Evolutionary conservation across 768 basidiomycete species (phyloP).

Genomic region (Calocera cornea): DNA sequence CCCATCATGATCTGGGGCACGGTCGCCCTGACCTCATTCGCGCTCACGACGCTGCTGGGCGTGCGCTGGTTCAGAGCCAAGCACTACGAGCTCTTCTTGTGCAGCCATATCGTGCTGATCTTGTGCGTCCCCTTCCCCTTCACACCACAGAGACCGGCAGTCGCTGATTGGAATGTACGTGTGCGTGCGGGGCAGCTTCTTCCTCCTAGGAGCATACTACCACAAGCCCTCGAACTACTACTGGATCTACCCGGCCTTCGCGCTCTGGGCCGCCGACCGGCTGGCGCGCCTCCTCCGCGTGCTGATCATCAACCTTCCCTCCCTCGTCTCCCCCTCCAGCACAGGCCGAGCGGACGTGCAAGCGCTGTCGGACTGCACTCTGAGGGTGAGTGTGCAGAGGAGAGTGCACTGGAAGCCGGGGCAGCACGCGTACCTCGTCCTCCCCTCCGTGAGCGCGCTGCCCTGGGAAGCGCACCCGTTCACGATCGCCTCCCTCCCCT

Average conservation of each 20-base stretch:
- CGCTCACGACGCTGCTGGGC: not conserved
- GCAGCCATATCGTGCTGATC: not conserved
- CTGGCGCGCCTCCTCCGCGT: slow-evolving; percentile 53
- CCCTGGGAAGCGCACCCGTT: slow-evolving; percentile 27
- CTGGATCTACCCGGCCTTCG: slow-evolving; percentile 72
- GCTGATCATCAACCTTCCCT: slow-evolving; percentile 34
- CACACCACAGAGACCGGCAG: no score
- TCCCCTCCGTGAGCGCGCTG: slow-evolving; percentile 19
- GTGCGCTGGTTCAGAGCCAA: not conserved
- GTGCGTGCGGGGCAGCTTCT: slow-evolving; percentile 14
- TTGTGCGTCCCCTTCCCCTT: not conserved
- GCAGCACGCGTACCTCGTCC: slow-evolving; percentile 24
- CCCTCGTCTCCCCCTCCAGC: not conserved
- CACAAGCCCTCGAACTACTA: slow-evolving; percentile 68
- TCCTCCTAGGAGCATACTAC: slow-evolving; percentile 62
- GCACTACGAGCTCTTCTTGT: not conserved
- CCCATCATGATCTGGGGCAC: not conserved
- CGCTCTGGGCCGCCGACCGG: slow-evolving; percentile 69
- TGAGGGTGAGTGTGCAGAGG: slow-evolving; percentile 11
- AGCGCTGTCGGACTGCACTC: not conserved
- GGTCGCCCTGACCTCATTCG: not conserved
- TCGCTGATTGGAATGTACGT: no score
- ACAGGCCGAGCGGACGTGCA: not conserved
- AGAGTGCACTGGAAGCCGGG: slow-evolving; percentile 16
- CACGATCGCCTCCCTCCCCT: slow-evolving; percentile 19